phyloP scores from a whole-genome alignment of 345 rosid genomes.

The Melaleuca quinquenervia region DNA sequence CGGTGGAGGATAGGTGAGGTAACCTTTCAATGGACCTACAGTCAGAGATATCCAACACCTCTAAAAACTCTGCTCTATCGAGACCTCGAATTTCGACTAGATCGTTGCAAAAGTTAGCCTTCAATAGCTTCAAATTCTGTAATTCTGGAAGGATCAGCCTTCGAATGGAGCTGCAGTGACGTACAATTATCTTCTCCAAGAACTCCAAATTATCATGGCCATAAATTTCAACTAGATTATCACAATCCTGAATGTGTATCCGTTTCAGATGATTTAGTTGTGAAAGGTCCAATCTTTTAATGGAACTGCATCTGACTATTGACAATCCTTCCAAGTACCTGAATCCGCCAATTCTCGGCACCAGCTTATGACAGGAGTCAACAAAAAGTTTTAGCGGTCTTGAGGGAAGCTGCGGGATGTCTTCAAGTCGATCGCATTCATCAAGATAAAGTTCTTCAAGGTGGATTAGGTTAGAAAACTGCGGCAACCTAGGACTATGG shows the following conservation, averaged over 20 bases:
- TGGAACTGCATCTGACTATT: too few relatives aligned
- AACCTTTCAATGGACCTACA: neutral
- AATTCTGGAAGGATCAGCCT: neutral
- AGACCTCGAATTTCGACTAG: neutral
- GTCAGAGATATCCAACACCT: neutral
- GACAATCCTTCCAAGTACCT: too few relatives aligned
- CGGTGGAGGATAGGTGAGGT: neutral
- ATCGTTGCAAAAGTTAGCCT: neutral
- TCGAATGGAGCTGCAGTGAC: neutral
- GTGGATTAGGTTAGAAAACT: neutral
- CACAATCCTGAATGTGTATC: accelerated
- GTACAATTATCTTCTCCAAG: neutral
- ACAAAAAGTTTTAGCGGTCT: neutral
- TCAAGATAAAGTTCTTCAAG: neutral
- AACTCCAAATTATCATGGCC: neutral
- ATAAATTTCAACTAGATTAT: neutral
- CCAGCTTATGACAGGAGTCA: too few relatives aligned
- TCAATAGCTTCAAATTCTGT: neutral
- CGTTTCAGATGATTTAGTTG: too few relatives aligned
- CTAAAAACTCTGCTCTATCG: too few relatives aligned
- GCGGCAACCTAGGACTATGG: too few relatives aligned
- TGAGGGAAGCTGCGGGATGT: neutral
- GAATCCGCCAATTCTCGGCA: too few relatives aligned
- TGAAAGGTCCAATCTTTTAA: neutral
- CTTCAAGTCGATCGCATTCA: neutral